A percentile compares a stretch with the other conserved stretches of the same genome.
phyloP scores from a whole-genome alignment of 2,329 filamentous ascomycete genomes.

The Myrmaecium sp. region DNA sequence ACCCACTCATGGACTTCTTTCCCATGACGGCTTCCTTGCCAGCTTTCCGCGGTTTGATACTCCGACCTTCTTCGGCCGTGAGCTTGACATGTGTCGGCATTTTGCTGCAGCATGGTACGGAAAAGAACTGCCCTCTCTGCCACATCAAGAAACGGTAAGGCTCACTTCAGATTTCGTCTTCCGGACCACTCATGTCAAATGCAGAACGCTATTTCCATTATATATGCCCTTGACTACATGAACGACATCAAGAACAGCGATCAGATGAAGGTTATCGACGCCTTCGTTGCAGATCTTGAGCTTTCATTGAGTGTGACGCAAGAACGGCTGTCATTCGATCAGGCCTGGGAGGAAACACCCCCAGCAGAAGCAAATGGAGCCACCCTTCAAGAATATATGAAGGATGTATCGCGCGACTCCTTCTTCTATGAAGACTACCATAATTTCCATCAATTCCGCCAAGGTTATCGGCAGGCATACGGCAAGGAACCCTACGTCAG shows the following conservation, averaged over 20 bases:
- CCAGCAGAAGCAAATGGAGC: constrained; percentile 2
- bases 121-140: constrained; percentile 1
- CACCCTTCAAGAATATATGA: constrained; percentile 5
- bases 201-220: constrained; percentile 2
- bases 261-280: constrained; percentile 1
- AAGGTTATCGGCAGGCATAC: constrained; percentile 5
- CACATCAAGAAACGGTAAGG: neutral
- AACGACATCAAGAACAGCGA: constrained; percentile 2
- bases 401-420: constrained; percentile 4
- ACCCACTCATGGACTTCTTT: constrained; percentile 5
- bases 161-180: neutral
- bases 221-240: constrained; percentile 5
- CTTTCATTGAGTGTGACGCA: neutral
- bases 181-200: neutral
- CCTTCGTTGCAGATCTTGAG: constrained; percentile 3
- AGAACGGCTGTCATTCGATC: constrained; percentile 3
- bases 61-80: constrained; percentile 6
- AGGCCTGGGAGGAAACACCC: constrained; percentile 2
- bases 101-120: constrained; percentile 7
- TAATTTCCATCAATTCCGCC: constrained; percentile 7
- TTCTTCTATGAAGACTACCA: constrained; percentile 10
- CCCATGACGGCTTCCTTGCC: constrained; percentile 5
- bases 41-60: constrained; percentile 6
- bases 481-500: constrained; percentile 6
- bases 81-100: constrained; percentile 4